Base-by-base conservation (phyloP, 1,139 yeast species). In the Geotrichum candidum region DNA sequence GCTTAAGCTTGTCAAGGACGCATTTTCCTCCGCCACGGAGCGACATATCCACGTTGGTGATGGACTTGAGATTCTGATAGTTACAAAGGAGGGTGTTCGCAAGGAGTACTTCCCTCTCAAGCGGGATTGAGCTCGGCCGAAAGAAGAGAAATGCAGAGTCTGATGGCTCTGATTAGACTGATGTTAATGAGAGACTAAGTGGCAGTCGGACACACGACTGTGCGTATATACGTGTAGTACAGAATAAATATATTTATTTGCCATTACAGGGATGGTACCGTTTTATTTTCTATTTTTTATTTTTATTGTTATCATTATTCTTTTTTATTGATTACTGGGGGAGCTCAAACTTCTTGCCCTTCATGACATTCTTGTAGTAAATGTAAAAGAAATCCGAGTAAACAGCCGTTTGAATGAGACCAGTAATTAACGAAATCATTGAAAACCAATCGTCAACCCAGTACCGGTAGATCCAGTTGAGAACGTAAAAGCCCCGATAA, bases 1-100 rank as follows among this genome's bases (percentile, higher is more conserved):
- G 29, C 78, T 94, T 70, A 83, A 86, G 69, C 79, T 94, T 67
- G 97, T 94, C 51, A 86, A 86, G 73, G 99, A 94, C 77, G 96
- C 99, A 7, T 94, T 94, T 73, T 82, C 91, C 18, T 90, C 97
- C 6, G 99, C 97, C 41, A 92, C 98, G 31, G 99, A 94, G 78
- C 88, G 99, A 80, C 98, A 95, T 75, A 94, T 94, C 69, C 96
- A 92, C 70, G 98, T 94, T 60, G 99, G 99, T 78, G 99, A 94
- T 78, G 96, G 95, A 9, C 82, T 94, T 67, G 97, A 94, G 76
- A 87, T 94, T 61, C 78, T 88, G 69, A 88, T 94, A 70, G 94
- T 94, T 61, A 90, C 97, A 18, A 92, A 91, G 74, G 97, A 91
- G 35, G 99, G 99, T 60, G 90, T 90, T 58, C 83, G 86, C 76